Evolutionary conservation across 305 asterid genomes (phyloP), one percentile per base, ranked within the genome.

Genomic region (Fraxinus velutina): DNA sequence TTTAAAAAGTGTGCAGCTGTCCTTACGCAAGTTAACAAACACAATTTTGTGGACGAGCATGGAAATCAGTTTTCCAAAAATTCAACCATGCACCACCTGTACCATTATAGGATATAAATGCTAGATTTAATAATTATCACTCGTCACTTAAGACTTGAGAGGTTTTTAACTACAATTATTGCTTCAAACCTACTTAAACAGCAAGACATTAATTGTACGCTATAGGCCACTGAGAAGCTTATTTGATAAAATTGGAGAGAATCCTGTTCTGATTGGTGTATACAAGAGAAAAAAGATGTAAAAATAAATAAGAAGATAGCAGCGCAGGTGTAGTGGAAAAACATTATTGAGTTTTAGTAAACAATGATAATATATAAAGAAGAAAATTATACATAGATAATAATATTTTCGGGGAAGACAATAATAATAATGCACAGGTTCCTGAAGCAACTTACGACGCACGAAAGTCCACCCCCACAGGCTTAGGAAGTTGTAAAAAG

Each of bases 401-500:
- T 33, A 12, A 82, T 17, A 36, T 32, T 72, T 39, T n/a, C 24
- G 44, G 50, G 15, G 55, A 83, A 76, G 73, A 77, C 70, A 34
- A 75, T 32, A 19, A 21, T 33, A 17, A 52, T 62, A 30, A 71
- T 64, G 78, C 71, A 32, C 30, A 72, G 57, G 37, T 78, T 81
- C 71, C 78, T 9, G 78, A 29, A 78, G 91, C 29, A 88, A 91
- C 98, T 93, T 91, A 94, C 96, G 97, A 92, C 79, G 98, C 98
- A 52, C 98, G 98, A 42, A 93, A 94, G 89, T 95, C 98, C 68
- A 95, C 98, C 71, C 98, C 98, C 21, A 93, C 92, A 62, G 97
- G 97, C 92, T 90, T 89, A 77, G 98, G 98, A 78, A 95, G 97
- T 86, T 86, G 97, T 82, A 95, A 75, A 74, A 91, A 91, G 89